These are phyloP conservation scores for Fraxinus excelsior DNA, from an alignment of 257 asterid species.

Conservation along the genomic window DNA sequence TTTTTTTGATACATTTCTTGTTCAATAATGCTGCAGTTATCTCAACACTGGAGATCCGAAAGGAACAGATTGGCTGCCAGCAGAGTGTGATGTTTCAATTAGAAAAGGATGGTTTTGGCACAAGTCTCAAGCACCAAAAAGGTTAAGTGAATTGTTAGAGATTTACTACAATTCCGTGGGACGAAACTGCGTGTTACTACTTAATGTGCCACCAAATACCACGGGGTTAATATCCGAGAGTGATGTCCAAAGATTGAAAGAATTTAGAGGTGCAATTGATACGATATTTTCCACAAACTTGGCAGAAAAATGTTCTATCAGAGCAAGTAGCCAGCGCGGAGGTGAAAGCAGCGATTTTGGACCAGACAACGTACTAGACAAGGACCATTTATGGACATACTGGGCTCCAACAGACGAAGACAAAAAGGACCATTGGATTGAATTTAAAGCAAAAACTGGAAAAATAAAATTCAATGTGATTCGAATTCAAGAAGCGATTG, in stretches of 20 bases:
- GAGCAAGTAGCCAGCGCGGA: slow-evolving; percentile 75
- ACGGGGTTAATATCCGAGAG: slow-evolving; percentile 67
- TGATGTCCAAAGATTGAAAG: slow-evolving; percentile 59
- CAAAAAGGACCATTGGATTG: slow-evolving; percentile 57
- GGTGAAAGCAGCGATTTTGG: slow-evolving; percentile 54
- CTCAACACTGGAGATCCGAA: slow-evolving; percentile 75
- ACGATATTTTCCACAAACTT: slow-evolving; percentile 54
- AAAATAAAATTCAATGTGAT: slow-evolving; percentile 69
- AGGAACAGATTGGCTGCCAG: slow-evolving; percentile 87
- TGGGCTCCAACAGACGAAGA: slow-evolving; percentile 76
- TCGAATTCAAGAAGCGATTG: slow-evolving; percentile 88
- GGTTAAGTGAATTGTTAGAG: slow-evolving; percentile 50
- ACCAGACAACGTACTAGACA: slow-evolving; percentile 60
- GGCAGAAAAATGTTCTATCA: slow-evolving; percentile 44
- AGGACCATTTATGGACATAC: slow-evolving; percentile 81
- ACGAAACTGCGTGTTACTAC: slow-evolving; percentile 73
- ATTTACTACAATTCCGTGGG: slow-evolving; percentile 96
- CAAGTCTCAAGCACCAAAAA: slow-evolving; percentile 68
- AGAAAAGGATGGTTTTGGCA: slow-evolving; percentile 97
- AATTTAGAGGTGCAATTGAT: slow-evolving; percentile 62
- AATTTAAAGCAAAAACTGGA: slow-evolving; percentile 37
- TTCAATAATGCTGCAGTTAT: slow-evolving; percentile 51
- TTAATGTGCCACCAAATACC: slow-evolving; percentile 86
- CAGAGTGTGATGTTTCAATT: slow-evolving; percentile 94
- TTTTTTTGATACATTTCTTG: not conserved